Evolutionary conservation across 495 filamentous ascomycete genomes (phyloP).

Genomic region (Jackrogersella multiformis): DNA sequence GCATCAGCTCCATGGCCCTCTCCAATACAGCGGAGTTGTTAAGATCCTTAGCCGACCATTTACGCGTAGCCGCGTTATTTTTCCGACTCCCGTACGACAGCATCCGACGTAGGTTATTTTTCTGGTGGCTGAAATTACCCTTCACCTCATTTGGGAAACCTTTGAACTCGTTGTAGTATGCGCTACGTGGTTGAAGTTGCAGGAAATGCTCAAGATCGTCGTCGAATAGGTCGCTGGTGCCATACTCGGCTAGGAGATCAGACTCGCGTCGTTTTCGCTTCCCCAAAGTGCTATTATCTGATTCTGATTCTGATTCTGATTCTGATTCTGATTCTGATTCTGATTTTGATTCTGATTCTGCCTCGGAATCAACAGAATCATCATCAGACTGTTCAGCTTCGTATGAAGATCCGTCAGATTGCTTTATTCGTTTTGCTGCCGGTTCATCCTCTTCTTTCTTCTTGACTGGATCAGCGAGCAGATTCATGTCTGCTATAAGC

Average conservation of each 20-base stretch:
- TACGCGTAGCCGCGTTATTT: neutral
- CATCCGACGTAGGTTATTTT: constrained; percentile 39
- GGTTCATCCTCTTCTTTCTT: constrained; percentile 2
- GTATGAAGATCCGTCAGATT: neutral
- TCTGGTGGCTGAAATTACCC: constrained; percentile 31
- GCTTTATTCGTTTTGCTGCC: neutral
- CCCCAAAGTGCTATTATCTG: neutral
- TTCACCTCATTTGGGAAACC: constrained; percentile 1
- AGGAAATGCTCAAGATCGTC: constrained; percentile 1
- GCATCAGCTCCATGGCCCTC: constrained; percentile 40
- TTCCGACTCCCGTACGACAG: constrained; percentile 25
- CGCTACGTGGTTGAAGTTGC: constrained; percentile 3
- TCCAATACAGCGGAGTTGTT: constrained; percentile 35
- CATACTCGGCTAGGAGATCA: neutral
- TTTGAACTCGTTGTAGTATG: constrained; percentile 38
- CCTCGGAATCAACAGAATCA: neutral
- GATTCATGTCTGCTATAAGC: constrained; percentile 20
- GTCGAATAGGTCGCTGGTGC: neutral
- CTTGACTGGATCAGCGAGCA: constrained; percentile 11
- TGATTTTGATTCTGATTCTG: neutral
- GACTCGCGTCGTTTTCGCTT: constrained; percentile 1
- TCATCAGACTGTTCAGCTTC: neutral
- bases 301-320: neutral
- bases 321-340: neutral
- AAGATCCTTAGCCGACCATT: constrained; percentile 30